Evolutionary conservation across 1,139 yeast genomes (phyloP).

Genomic region (Pichia sp.): DNA sequence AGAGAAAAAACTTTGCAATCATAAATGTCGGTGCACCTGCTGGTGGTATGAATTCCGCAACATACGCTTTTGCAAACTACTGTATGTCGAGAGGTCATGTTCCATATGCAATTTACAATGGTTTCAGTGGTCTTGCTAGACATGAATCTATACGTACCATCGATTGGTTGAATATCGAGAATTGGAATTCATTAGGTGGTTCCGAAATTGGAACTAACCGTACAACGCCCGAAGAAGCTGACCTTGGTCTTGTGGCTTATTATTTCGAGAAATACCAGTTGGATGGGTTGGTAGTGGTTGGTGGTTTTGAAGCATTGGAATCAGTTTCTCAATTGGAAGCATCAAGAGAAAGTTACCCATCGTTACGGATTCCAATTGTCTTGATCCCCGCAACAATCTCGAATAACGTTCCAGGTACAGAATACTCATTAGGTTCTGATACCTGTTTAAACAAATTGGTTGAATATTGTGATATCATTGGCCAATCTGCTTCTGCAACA

Average conservation of each 20-base stretch:
- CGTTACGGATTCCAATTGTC: slow-evolving; percentile 74
- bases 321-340: slow-evolving; percentile 64
- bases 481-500: slow-evolving; percentile 75
- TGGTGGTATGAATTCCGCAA: slow-evolving; percentile 76
- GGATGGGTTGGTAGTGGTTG: slow-evolving; percentile 70
- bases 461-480: slow-evolving; percentile 73
- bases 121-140: slow-evolving; percentile 72
- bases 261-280: slow-evolving; percentile 68
- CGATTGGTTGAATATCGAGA: slow-evolving; percentile 65
- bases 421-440: slow-evolving; percentile 73
- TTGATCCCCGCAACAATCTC: slow-evolving; percentile 80
- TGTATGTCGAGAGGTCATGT: slow-evolving; percentile 73
- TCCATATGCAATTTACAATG: slow-evolving; percentile 70
- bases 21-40: slow-evolving; percentile 82
- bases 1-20: slow-evolving; percentile 63
- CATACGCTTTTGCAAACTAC: slow-evolving; percentile 68
- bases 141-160: slow-evolving; percentile 63
- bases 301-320: slow-evolving; percentile 77
- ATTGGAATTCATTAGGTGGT: slow-evolving; percentile 74
- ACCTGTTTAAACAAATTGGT: slow-evolving; percentile 74
- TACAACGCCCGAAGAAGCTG: slow-evolving; percentile 60
- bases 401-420: slow-evolving; percentile 81
- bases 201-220: slow-evolving; percentile 82
- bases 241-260: slow-evolving; percentile 70
- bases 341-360: slow-evolving; percentile 62